Percentiles rank a stretch among this genome's conserved stretches.
Conservation (phyloP, 176 grass and related monocot species). For the Cenchrus fungigraminus region DNA sequence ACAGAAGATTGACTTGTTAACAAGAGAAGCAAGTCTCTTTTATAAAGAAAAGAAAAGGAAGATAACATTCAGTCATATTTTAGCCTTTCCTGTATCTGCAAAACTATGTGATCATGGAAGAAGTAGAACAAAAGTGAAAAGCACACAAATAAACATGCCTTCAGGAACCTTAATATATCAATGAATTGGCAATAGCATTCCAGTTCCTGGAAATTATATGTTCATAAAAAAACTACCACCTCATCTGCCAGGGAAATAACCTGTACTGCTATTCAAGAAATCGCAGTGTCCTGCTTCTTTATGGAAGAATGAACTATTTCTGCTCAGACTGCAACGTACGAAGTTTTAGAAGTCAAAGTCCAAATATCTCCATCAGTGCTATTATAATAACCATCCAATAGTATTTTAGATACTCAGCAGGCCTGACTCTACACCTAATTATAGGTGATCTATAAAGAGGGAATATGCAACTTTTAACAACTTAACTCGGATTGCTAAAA, state of each 20-base stretch:
- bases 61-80: not conserved
- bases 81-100: not conserved
- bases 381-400: not conserved
- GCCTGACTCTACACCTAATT: not conserved
- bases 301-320: too few relatives aligned
- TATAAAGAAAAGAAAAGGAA: too few relatives aligned
- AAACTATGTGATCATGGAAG: slow-evolving; percentile 8
- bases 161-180: not conserved
- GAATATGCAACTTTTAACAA: not conserved
- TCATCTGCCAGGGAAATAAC: too few relatives aligned
- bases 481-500: not conserved
- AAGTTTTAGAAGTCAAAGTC: too few relatives aligned
- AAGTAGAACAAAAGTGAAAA: not conserved
- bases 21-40: not conserved
- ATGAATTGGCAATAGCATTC: not conserved
- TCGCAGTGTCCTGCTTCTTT: too few relatives aligned
- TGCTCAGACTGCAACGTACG: too few relatives aligned
- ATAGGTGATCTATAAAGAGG: slow-evolving; percentile 12
- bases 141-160: not conserved
- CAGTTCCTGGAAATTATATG: not conserved
- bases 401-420: slow-evolving; percentile 11
- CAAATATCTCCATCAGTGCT: too few relatives aligned
- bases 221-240: too few relatives aligned
- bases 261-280: too few relatives aligned
- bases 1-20: not conserved